Conservation (phyloP, 129 eudicot genomes). For the Saussurea involucrata region DNA sequence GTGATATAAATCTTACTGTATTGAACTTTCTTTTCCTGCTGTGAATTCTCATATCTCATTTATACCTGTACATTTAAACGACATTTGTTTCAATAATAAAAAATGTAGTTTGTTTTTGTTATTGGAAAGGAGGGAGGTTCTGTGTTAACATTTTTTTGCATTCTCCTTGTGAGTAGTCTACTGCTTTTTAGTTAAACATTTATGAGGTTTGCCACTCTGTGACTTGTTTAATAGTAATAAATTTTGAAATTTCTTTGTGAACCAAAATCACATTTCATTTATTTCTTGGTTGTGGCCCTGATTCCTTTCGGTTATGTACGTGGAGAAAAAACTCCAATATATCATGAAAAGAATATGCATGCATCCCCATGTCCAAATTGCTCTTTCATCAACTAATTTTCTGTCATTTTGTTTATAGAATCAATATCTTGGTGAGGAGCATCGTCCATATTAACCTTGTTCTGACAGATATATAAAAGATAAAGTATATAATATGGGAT, state of each 20-base stretch:
- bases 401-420: conserved; percentile 14
- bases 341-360: conserved; percentile 7
- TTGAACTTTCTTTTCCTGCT: no score
- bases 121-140: background rate
- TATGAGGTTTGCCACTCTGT: conserved; percentile 37
- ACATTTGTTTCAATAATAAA: background rate
- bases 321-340: background rate
- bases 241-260: conserved; percentile 30
- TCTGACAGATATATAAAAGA: conserved; percentile 36
- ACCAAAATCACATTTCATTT: conserved; percentile 13
- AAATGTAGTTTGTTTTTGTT: conserved; percentile 9
- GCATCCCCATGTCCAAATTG: conserved; percentile 8
- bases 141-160: conserved; percentile 14
- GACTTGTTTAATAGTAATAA: conserved; percentile 17
- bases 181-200: conserved; percentile 59
- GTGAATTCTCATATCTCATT: no score
- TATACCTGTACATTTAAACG: no score
- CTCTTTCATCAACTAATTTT: background rate
- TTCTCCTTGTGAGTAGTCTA: conserved; percentile 44
- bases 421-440: conserved; percentile 24
- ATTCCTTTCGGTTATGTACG: conserved; percentile 6
- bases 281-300: no score
- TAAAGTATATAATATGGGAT: conserved; percentile 69
- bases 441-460: conserved; percentile 8
- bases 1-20: no score